phyloP scores from a whole-genome alignment of 441 rosid species.

The Dalechampia spathulata region DNA sequence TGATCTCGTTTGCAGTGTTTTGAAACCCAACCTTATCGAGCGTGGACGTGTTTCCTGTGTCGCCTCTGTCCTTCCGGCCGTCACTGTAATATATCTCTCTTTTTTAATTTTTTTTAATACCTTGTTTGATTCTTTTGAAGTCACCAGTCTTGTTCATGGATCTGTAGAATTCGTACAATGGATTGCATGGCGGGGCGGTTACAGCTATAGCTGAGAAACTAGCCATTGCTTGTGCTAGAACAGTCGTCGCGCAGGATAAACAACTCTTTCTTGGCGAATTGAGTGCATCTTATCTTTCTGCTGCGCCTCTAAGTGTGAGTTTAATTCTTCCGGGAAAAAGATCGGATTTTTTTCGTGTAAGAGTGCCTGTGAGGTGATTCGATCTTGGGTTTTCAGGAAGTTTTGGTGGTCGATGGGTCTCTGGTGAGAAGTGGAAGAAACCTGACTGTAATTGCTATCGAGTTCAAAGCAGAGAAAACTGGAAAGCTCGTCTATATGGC shows the following conservation, averaged over 20 bases:
- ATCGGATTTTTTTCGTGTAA: no score
- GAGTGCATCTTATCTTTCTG: constrained; percentile 60
- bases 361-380: no score
- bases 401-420: constrained; percentile 50
- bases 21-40: constrained; percentile 32
- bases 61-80: constrained; percentile 42
- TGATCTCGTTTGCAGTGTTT: constrained; percentile 35
- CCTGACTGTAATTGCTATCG: constrained; percentile 44
- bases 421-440: constrained; percentile 71
- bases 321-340: no score
- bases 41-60: constrained; percentile 55
- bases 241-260: constrained; percentile 49
- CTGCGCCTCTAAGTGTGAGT: constrained; percentile 39
- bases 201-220: constrained; percentile 65
- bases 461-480: constrained; percentile 46
- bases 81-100: constrained; percentile 30
- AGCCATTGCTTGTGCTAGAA: constrained; percentile 60
- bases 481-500: constrained; percentile 38
- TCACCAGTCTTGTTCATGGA: neutral
- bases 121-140: neutral
- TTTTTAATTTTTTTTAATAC: neutral
- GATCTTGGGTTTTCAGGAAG: constrained; percentile 21
- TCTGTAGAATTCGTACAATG: constrained; percentile 44
- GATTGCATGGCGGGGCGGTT: constrained; percentile 66
- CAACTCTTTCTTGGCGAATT: constrained; percentile 62